Base-by-base conservation (phyloP, 75 land plant genomes). In the Sequoiadendron giganteum region DNA sequence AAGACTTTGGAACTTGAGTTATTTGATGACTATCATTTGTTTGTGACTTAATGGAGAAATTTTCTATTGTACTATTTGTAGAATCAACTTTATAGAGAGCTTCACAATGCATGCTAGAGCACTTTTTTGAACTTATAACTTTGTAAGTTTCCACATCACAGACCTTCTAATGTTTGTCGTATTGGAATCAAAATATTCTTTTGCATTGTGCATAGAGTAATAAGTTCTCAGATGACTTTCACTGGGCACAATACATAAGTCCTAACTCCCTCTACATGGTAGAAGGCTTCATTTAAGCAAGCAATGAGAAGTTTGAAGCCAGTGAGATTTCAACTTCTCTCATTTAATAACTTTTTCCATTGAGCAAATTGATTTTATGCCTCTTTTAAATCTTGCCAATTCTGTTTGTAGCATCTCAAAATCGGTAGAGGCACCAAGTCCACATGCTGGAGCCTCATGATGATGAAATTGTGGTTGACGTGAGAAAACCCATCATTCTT, bases 171-270 rank as follows among this genome's bases (percentile, higher is more conserved):
- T n/a, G n/a, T n/a, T n/a, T n/a, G n/a, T n/a, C n/a, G n/a, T n/a
- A n/a, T n/a, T n/a, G n/a, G n/a, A n/a, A n/a, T n/a, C 82, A 79
- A 45, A 79, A 79, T 16, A 79, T 79, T 79, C 43, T 79, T 36
- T 79, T 79, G 82, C 82, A 79, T 79, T 40, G 47, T 79, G 40
- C 36, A 79, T 45, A 79, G 45, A 34, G 82, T 79, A 79, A 79
- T 40, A 79, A 79, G 40, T 40, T 79, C 25, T 79, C 82, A 79
- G 19, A 19, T 36, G 45, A 79, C 21, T 79, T 79, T 45, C 82
- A 79, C 6, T 18, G 82, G 82, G 40, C 40, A 40, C 82, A 79
- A 79, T 16, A 79, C 45, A 79, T 79, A 43, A 79, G 21, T 19
- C 82, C 82, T 79, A 79, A 79, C 82, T 79, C 25, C 14, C 42